A percentile compares a stretch with the other conserved stretches of the same genome.
phyloP scores from a whole-genome alignment of 805 yeast genomes.

The Huiozyma naganishii region DNA sequence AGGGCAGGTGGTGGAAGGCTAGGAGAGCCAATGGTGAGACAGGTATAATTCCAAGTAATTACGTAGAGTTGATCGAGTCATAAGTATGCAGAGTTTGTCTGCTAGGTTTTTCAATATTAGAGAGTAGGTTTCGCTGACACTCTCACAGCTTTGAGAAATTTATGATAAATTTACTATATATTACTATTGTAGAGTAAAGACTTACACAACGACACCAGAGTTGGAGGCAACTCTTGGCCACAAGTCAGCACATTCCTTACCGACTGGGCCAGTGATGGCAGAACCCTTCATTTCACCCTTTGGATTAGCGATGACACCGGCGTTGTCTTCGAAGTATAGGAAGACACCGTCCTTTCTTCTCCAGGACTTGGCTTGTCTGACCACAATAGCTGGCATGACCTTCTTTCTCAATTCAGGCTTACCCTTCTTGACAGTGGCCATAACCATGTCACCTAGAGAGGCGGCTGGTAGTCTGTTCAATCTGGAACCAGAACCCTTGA shows the following conservation, averaged over 20 bases:
- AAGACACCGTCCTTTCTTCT: conserved; percentile 99
- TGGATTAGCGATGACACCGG: conserved; percentile 99
- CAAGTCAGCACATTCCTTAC: conserved; percentile 99
- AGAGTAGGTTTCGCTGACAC: too few relatives aligned
- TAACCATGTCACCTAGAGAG: conserved; percentile 99
- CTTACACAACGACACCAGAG: conserved; percentile 99
- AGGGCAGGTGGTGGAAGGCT: conserved; percentile 99
- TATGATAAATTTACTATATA: conserved; percentile 1
- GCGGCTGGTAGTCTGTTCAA: conserved; percentile 99
- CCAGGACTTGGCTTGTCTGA: conserved; percentile 99
- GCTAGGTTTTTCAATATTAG: too few relatives aligned
- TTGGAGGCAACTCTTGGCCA: conserved; percentile 99
- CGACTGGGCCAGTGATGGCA: conserved; percentile 99
- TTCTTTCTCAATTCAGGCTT: conserved; percentile 99
- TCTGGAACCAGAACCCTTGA: conserved; percentile 99
- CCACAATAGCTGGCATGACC: conserved; percentile 99
- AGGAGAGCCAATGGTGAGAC: conserved; percentile 80
- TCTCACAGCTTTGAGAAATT: conserved; percentile 1
- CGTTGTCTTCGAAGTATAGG: conserved; percentile 99
- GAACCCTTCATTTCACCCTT: conserved; percentile 99
- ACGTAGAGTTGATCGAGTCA: conserved; percentile 58
- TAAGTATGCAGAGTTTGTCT: background rate
- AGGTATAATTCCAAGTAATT: conserved; percentile 94
- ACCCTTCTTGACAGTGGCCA: conserved; percentile 99
- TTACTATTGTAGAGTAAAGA: background rate